Percentiles rank a stretch among this genome's conserved stretches.
Evolutionary conservation across 2,329 filamentous ascomycete species (phyloP).

Genomic region (Aureobasidium sp.): DNA sequence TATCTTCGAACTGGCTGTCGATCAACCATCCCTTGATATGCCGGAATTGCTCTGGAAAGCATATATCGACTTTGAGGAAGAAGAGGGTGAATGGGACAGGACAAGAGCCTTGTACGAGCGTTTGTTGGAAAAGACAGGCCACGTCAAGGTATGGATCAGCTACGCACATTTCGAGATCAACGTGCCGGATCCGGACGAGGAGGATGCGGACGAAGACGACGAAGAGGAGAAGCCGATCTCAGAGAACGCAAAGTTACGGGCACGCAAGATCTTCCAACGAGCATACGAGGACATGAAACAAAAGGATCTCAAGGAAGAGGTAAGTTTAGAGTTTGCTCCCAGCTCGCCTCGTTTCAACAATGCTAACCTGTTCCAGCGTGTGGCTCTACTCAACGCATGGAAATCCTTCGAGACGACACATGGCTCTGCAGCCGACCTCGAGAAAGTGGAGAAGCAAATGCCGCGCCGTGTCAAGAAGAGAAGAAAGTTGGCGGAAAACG

Average conservation of each 20-base stretch:
- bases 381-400: conserved; percentile 86
- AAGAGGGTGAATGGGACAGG: conserved; percentile 82
- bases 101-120: conserved; percentile 82
- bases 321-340: conserved; percentile 26
- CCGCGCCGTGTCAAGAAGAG: conserved; percentile 87
- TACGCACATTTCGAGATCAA: conserved; percentile 99
- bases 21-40: conserved; percentile 84
- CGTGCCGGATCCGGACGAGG: conserved; percentile 66
- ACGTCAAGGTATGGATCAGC: conserved; percentile 98
- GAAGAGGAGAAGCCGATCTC: conserved; percentile 59
- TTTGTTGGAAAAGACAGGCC: conserved; percentile 87
- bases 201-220: conserved; percentile 50
- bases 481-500: conserved; percentile 83
- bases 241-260: conserved; percentile 75
- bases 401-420: conserved; percentile 84
- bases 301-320: conserved; percentile 82
- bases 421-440: conserved; percentile 66
- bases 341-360: background rate
- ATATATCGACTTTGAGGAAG: conserved; percentile 98
- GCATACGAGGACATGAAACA: conserved; percentile 84
- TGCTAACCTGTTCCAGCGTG: conserved; percentile 50
- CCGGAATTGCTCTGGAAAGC: conserved; percentile 96
- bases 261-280: conserved; percentile 75
- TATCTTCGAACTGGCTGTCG: conserved; percentile 86
- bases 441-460: conserved; percentile 87